Base-by-base conservation (phyloP, 225 moss, liverwort and hornwort genomes). In the Pleurozium schreberi region DNA sequence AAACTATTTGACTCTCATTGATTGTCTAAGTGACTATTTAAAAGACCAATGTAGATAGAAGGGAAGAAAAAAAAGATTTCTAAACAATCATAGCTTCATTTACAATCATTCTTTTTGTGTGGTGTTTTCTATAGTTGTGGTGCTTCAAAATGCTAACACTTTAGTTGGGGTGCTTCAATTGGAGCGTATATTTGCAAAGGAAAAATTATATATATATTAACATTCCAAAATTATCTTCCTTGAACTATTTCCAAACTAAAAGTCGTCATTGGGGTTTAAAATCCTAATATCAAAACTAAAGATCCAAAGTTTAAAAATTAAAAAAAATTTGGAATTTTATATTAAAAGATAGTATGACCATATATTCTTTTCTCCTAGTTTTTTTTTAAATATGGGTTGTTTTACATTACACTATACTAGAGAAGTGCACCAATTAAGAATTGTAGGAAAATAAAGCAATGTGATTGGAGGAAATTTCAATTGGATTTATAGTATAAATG, bases 231-330 rank as follows among this genome's bases (percentile, higher is more conserved):
- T 26, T 38, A 38, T 55, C 26, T 5, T 1, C 2, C 4, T 8
- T 14, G 26, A n/a, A 1, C 15, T 1, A 26, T 1, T 76, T 76
- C 23, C 14, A 76, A 53, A 0, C 34, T 3, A 23, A 23, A 36
- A 5, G 2, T 36, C 0, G 0, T 36, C 27, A 57, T 0, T 10
- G 0, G 4, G 9, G 38, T 38, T 77, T 38, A 1, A 4, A 10
- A 57, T 22, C 52, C 2, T 3, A 8, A 36, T 55, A 17, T n/a
- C 16, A 26, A 76, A 52, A 53, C 0, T 6, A 2, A 25, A 53
- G 21, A 34, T 12, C 0, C 0, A 49, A 49, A 75, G 2, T 49
- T 33, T 11, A 49, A 31, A 31, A 4, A 2, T 75, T 12, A 6
- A 43, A 6, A 70, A 5, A 45, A 21, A 50, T 12, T 14, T 36